Conservation (phyloP, 805 yeast genomes). For the Scheffersomyces spartinae region DNA sequence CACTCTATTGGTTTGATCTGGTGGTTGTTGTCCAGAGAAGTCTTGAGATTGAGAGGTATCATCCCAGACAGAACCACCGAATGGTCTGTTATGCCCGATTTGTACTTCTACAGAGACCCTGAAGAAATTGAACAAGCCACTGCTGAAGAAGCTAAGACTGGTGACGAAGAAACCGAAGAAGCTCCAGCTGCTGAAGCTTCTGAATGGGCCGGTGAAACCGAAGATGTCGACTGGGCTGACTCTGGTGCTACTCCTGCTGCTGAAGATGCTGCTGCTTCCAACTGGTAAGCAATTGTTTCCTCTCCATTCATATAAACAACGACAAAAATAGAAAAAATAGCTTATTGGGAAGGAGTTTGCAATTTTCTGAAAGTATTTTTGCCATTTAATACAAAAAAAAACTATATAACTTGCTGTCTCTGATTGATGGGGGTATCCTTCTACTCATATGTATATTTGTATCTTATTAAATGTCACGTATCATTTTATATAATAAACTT, state of each 20-base stretch:
- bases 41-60: conserved; percentile 96
- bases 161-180: conserved; percentile 50
- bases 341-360: conserved; percentile 6
- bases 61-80: conserved; percentile 91
- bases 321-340: conserved; percentile 4
- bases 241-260: conserved; percentile 45
- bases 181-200: conserved; percentile 49
- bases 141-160: conserved; percentile 39
- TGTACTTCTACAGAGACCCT: conserved; percentile 99
- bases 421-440: too few relatives aligned
- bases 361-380: conserved; percentile 3
- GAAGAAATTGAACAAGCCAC: conserved; percentile 89
- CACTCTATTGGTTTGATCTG: conserved; percentile 99
- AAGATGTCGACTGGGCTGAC: conserved; percentile 57
- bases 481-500: neutral
- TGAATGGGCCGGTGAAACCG: conserved; percentile 47
- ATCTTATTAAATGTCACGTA: conserved; percentile 9
- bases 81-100: conserved; percentile 99
- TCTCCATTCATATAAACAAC: too few relatives aligned
- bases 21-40: conserved; percentile 99
- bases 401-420: conserved; percentile 4
- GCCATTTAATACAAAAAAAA: conserved; percentile 8
- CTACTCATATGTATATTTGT: conserved; percentile 8
- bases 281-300: too few relatives aligned
- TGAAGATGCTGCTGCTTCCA: conserved; percentile 63